Conservation (phyloP, 2,329 filamentous ascomycete species). For the Trichophyton equinum region DNA sequence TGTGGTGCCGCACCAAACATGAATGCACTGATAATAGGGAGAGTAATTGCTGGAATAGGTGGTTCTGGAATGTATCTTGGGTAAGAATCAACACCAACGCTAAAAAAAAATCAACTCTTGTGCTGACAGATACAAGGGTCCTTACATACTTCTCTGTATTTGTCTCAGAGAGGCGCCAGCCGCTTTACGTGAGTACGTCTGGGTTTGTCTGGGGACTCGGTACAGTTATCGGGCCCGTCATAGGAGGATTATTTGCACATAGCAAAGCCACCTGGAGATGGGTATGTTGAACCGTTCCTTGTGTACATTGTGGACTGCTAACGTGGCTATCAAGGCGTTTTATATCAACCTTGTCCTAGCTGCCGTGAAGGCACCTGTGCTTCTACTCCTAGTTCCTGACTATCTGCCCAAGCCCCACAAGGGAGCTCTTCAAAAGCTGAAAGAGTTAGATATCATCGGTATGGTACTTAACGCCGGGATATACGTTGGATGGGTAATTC, state of each 20-base stretch:
- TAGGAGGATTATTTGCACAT: constrained; percentile 7
- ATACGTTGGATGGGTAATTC: constrained; percentile 33
- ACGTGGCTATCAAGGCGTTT: not conserved
- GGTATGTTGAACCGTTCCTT: not conserved
- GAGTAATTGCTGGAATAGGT: constrained; percentile 39
- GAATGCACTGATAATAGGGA: constrained; percentile 35
- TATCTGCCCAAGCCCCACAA: not conserved
- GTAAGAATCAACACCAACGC: constrained; percentile 17
- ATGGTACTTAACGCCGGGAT: constrained; percentile 31
- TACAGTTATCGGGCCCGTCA: constrained; percentile 6
- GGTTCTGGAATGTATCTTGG: constrained; percentile 35
- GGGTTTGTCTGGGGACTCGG: constrained; percentile 7
- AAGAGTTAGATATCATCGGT: constrained; percentile 34
- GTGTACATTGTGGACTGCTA: not conserved
- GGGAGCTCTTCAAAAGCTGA: constrained; percentile 15
- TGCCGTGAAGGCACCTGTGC: constrained; percentile 1
- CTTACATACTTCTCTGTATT: constrained; percentile 30
- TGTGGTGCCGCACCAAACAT: constrained; percentile 40
- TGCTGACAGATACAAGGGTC: constrained; percentile 31
- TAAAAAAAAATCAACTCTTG: constrained; percentile 21
- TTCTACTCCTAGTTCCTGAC: constrained; percentile 2
- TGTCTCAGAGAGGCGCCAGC: constrained; percentile 5
- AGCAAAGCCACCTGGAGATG: constrained; percentile 6
- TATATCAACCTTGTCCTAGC: constrained; percentile 7
- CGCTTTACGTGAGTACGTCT: constrained; percentile 13